Evolutionary conservation across 2,329 filamentous ascomycete species (phyloP).

Genomic region (Cercospora zeae-maydis): DNA sequence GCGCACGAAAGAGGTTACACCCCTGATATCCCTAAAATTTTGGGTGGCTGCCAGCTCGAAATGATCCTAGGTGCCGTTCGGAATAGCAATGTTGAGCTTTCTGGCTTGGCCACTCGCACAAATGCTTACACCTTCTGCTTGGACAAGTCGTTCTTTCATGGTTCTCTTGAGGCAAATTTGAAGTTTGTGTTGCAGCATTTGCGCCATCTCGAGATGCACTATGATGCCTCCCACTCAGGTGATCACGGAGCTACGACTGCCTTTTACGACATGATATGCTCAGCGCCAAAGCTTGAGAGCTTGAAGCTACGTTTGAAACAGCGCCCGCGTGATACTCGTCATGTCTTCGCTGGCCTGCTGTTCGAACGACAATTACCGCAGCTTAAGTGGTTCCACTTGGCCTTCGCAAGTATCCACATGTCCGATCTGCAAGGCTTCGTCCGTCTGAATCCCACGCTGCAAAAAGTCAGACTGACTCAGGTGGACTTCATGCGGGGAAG

Average conservation of each 20-base stretch:
- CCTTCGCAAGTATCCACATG: background rate
- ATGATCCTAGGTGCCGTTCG: background rate
- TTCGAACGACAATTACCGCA: background rate
- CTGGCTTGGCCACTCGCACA: background rate
- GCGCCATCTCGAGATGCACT: background rate
- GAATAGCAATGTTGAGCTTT: background rate
- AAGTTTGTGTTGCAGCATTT: background rate
- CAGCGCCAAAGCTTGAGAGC: background rate
- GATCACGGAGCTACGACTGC: background rate
- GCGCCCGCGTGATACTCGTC: background rate
- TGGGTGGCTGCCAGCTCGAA: background rate
- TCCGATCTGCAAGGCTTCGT: background rate
- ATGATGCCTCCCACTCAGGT: background rate
- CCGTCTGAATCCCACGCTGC: background rate
- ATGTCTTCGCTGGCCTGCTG: background rate
- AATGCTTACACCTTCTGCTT: too few relatives aligned
- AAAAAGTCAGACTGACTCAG: background rate
- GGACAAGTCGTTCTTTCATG: background rate
- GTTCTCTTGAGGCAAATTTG: background rate
- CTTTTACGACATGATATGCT: background rate
- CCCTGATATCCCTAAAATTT: background rate
- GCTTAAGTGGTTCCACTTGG: background rate
- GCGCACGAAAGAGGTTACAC: background rate
- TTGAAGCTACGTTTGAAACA: background rate
- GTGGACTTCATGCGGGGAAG: background rate